phyloP scores from a whole-genome alignment of 2,329 filamentous ascomycete species.

The Elsinoe necatrix region DNA sequence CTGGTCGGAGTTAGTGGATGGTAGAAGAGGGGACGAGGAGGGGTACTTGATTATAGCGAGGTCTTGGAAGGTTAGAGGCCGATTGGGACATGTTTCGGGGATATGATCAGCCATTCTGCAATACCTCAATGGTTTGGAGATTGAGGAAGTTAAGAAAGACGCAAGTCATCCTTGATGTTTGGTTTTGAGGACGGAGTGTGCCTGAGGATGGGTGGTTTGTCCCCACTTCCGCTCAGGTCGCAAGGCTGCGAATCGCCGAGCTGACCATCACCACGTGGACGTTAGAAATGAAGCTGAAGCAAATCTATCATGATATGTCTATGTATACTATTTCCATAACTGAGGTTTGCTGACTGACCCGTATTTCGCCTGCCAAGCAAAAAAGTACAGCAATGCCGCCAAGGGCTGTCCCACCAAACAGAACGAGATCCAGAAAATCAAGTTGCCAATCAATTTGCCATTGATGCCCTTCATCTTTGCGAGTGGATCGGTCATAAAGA shows the following conservation, averaged over 20 bases:
- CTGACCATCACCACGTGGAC: background rate
- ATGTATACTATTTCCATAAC: slow-evolving; percentile 14
- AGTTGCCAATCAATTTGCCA: slow-evolving; percentile 77
- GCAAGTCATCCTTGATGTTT: background rate
- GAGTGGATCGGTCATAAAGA: slow-evolving; percentile 67
- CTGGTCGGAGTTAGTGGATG: background rate
- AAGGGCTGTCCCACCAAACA: slow-evolving; percentile 92
- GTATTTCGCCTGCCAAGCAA: slow-evolving; percentile 97
- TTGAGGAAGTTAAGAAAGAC: background rate
- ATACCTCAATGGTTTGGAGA: too few species aligned
- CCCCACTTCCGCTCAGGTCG: background rate
- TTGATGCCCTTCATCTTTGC: slow-evolving; percentile 68
- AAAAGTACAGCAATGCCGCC: slow-evolving; percentile 88
- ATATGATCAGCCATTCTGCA: background rate
- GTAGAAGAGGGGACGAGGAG: background rate
- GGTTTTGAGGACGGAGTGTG: background rate
- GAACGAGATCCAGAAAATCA: slow-evolving; percentile 94
- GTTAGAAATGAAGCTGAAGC: background rate
- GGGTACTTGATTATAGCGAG: background rate
- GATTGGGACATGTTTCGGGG: background rate
- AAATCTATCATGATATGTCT: background rate
- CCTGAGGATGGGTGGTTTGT: background rate
- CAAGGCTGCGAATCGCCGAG: background rate
- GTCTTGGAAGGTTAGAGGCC: background rate
- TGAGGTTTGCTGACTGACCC: slow-evolving; percentile 38